Conservation (phyloP, 2,329 filamentous ascomycete genomes). For the Didymella glomerata region DNA sequence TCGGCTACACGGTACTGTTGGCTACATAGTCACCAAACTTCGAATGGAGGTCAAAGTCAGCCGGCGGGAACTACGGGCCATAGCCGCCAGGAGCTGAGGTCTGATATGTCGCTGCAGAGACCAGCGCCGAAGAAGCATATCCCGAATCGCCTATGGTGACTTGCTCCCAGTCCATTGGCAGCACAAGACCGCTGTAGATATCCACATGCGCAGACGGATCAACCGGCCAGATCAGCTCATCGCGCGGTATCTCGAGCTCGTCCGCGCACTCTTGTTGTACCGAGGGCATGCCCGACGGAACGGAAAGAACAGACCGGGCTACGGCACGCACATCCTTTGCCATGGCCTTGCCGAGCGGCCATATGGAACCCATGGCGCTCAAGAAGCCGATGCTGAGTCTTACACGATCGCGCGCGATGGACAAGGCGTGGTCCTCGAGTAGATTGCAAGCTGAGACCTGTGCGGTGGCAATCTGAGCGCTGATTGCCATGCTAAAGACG, state of each 20-base stretch:
- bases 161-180: constrained; percentile 36
- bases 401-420: constrained; percentile 75
- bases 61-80: not conserved
- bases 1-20: not conserved
- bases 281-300: constrained; percentile 20
- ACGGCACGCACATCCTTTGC: constrained; percentile 76
- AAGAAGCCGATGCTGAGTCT: constrained; percentile 80
- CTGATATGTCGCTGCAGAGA: not conserved
- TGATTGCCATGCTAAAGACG: constrained; percentile 41
- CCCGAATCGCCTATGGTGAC: constrained; percentile 1
- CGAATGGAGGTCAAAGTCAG: not conserved
- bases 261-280: constrained; percentile 22
- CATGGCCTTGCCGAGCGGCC: constrained; percentile 75
- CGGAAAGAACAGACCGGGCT: constrained; percentile 69
- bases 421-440: constrained; percentile 63
- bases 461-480: constrained; percentile 39
- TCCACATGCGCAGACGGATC: constrained; percentile 42
- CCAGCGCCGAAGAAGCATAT: constrained; percentile 8
- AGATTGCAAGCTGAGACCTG: constrained; percentile 69
- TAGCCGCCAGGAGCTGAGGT: not conserved
- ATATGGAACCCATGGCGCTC: constrained; percentile 70
- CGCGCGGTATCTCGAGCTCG: constrained; percentile 40
- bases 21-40: not conserved
- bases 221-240: constrained; percentile 43
- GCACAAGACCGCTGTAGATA: constrained; percentile 43